Conservation (phyloP, 441 rosid genomes). For the Pelargonium cotyledonis region DNA sequence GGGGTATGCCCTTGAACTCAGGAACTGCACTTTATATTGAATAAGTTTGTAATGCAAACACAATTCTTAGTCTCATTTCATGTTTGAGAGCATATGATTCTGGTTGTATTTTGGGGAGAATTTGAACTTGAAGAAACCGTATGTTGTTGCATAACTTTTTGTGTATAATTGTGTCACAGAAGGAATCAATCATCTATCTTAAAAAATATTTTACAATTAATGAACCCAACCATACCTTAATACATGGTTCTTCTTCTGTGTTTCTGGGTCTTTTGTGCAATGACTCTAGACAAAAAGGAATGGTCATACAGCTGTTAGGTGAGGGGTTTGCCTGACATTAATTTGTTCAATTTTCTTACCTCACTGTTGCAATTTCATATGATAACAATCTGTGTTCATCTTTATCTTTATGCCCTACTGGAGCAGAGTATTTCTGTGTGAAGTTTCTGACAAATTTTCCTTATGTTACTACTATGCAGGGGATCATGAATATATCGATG, state of each 20-base stretch:
- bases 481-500: conserved; percentile 80
- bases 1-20: conserved; percentile 45
- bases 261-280: not conserved
- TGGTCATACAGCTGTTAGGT: not conserved
- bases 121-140: too few relatives aligned
- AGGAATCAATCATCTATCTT: not conserved
- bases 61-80: not conserved
- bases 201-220: not conserved
- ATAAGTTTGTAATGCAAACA: not conserved
- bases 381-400: too few relatives aligned
- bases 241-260: not conserved
- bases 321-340: not conserved
- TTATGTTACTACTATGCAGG: conserved; percentile 38
- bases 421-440: not conserved
- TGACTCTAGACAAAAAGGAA: not conserved
- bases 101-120: too few relatives aligned
- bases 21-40: not conserved
- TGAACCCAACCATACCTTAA: not conserved
- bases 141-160: too few relatives aligned
- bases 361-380: not conserved
- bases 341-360: not conserved
- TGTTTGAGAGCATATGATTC: not conserved
- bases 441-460: conserved; percentile 1
- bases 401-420: not conserved
- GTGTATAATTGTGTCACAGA: too few relatives aligned